These are phyloP conservation scores for Spergularia azorica DNA, from an alignment of 179 eudicot genomes.

Conservation along the genomic window DNA sequence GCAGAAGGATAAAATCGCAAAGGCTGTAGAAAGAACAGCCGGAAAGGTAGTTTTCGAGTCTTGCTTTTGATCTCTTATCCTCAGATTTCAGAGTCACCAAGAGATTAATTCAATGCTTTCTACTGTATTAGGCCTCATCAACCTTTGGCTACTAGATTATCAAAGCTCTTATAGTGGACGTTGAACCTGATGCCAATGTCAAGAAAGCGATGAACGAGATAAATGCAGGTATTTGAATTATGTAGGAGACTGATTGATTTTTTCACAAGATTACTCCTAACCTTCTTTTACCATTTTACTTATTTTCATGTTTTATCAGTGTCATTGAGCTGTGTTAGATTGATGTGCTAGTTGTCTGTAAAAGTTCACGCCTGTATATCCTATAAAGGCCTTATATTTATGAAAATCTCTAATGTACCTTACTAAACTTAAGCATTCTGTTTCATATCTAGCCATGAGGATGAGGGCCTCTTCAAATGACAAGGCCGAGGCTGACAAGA, in stretches of 20 bases:
- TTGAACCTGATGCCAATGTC: slow-evolving; percentile 40
- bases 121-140: slow-evolving; percentile 35
- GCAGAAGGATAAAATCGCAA: slow-evolving; percentile 42
- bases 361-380: not conserved
- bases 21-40: slow-evolving; percentile 22
- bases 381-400: not conserved
- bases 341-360: too few relatives aligned
- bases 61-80: too few relatives aligned
- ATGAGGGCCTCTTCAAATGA: slow-evolving; percentile 39
- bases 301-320: not conserved
- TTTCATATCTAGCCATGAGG: slow-evolving; percentile 29
- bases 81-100: not conserved
- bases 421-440: not conserved
- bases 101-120: slow-evolving; percentile 10
- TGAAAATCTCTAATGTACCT: not conserved
- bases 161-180: slow-evolving; percentile 38
- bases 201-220: slow-evolving; percentile 46
- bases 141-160: slow-evolving; percentile 38
- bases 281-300: not conserved
- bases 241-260: not conserved
- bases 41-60: not conserved
- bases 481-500: slow-evolving; percentile 44
- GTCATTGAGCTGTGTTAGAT: too few relatives aligned
- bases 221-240: slow-evolving; percentile 30
- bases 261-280: not conserved